Base-by-base conservation (phyloP, 2,329 filamentous ascomycete genomes). In the Paraphoma chrysanthemicola region DNA sequence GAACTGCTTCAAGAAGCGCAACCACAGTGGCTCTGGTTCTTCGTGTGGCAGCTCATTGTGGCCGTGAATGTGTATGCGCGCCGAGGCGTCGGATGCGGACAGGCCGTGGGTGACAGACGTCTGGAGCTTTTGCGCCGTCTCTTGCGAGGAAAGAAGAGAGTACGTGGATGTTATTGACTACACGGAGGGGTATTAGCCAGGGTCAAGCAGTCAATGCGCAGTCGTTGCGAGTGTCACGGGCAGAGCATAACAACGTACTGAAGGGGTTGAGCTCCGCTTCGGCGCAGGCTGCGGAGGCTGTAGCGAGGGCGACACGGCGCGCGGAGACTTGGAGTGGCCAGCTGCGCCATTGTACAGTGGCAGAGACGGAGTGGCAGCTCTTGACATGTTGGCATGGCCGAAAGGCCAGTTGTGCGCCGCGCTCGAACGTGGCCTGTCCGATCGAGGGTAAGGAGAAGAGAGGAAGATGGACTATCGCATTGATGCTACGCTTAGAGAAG, bases 21-120 rank as follows among this genome's bases (percentile, higher is more conserved):
- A 80, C 93, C 95, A 99, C 55, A 99, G 80, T 9, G 95, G 93
- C 77, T 99, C 95, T 1, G 94, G 92, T 52, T 92, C 89, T 57
- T 98, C 93, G 76, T 96, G 92, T 6, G 95, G 92, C 38, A 99
- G 90, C 78, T 99, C 95, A 78, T 99, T 99, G 29, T 90, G 88
- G 31, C 95, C 95, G 80, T 95, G 87, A 62, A 90, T 86, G 71
- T 89, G 86, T 59, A 97, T 83, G 71, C 94, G 88, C 53, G 89
- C 86, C 57, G 93, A 84, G 36, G 93, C 95, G 77, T 97, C 92
- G 44, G 88, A 85, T 0, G 91, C 89, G 5, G 91, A 88, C 12
- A 99, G 85, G 50, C 95, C 95, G 70, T 91, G 85, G 12, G 84
- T 87, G 28, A 97, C 81, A n/a, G 93, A 97, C 4, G 94, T 96